Evolutionary conservation across 1,284 basidiomycete species (phyloP).

Genomic region (Rhodotorula sp.): DNA sequence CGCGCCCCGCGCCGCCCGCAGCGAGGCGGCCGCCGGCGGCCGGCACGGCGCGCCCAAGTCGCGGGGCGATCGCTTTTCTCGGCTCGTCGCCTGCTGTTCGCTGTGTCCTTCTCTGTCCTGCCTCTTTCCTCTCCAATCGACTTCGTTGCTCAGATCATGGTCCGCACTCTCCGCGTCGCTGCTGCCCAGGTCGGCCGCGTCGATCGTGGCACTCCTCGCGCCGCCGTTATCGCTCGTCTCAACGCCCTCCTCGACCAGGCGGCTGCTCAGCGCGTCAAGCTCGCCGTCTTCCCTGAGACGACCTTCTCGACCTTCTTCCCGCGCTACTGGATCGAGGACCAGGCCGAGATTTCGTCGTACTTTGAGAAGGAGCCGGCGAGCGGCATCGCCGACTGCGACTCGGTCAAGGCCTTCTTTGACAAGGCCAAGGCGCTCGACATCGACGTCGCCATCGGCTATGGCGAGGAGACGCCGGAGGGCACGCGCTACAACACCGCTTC

Average conservation of each 20-base stretch:
- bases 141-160: constrained; percentile 24
- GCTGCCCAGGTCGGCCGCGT: constrained; percentile 49
- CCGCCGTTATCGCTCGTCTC: constrained; percentile 44
- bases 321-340: constrained; percentile 46
- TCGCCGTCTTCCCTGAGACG: constrained; percentile 48
- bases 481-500: constrained; percentile 46
- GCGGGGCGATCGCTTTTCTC: not conserved
- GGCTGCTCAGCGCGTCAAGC: constrained; percentile 41
- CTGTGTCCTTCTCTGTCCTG: not conserved
- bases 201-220: constrained; percentile 42
- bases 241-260: constrained; percentile 45
- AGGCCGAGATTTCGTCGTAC: constrained; percentile 44
- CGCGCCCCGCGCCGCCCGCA: too few species aligned
- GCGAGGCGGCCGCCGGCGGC: too few species aligned
- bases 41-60: too few species aligned
- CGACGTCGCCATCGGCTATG: constrained; percentile 49
- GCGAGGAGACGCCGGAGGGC: constrained; percentile 44
- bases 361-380: constrained; percentile 41
- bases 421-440: constrained; percentile 42
- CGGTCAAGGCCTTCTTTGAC: constrained; percentile 45
- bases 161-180: constrained; percentile 45
- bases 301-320: constrained; percentile 50
- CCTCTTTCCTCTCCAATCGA: not conserved
- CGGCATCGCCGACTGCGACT: constrained; percentile 37
- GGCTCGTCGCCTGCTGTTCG: not conserved